These are phyloP conservation scores for Pseudonitzschia delicatissima DNA, from an alignment of 108 stramenopile genomes.

Conservation along the genomic window DNA sequence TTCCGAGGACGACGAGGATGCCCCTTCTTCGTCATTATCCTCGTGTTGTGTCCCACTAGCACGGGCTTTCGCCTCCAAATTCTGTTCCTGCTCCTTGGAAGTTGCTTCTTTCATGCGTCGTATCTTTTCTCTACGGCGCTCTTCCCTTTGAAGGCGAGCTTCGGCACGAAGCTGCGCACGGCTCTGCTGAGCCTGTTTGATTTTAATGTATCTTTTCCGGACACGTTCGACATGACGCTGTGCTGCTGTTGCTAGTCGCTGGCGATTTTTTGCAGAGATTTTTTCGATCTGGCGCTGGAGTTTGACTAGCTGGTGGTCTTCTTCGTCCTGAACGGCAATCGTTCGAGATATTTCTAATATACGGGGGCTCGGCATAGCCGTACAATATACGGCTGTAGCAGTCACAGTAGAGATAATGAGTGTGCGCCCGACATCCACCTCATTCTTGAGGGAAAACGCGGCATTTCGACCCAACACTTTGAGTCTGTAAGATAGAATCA, in stretches of 20 bases:
- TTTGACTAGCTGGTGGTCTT: constrained; percentile 74
- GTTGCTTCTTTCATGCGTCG: constrained; percentile 42
- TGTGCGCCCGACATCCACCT: constrained; percentile 81
- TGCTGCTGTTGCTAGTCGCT: constrained; percentile 59
- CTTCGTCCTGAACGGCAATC: constrained; percentile 64
- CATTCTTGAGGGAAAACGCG: constrained; percentile 78
- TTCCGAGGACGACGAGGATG: constrained; percentile 23
- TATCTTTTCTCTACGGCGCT: constrained; percentile 19
- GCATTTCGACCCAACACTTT: constrained; percentile 92
- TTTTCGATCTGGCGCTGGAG: constrained; percentile 80
- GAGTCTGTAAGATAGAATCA: background rate
- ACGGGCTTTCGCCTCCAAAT: background rate
- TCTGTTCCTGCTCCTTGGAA: constrained; percentile 23
- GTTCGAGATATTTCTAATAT: constrained; percentile 79
- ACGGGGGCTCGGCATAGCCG: constrained; percentile 87
- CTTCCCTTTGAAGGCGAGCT: constrained; percentile 16
- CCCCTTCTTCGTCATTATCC: constrained; percentile 23
- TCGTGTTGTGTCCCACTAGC: background rate
- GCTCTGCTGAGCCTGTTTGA: constrained; percentile 59
- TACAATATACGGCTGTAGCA: constrained; percentile 86
- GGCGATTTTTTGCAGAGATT: constrained; percentile 67
- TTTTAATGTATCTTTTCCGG: constrained; percentile 49
- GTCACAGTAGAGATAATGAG: constrained; percentile 83
- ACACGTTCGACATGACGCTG: constrained; percentile 51
- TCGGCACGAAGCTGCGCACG: constrained; percentile 56